Base-by-base conservation (phyloP, 495 filamentous ascomycete genomes). In the Aspergillus cavernicola region DNA sequence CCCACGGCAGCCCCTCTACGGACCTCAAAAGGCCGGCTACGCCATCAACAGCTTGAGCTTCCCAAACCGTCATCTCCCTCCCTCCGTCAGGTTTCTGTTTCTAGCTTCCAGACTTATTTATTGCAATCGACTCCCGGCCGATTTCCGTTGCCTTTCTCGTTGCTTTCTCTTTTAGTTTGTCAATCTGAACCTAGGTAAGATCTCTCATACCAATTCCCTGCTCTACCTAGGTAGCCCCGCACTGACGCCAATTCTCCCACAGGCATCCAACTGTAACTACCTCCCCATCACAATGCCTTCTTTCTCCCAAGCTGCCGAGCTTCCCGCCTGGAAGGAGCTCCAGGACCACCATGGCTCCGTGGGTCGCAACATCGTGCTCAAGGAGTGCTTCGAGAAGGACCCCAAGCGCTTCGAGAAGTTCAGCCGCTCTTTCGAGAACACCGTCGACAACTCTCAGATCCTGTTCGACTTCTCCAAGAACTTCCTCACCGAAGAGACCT, bases 391-490 rank as follows among this genome's bases (percentile, higher is more conserved):
- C 76, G 77, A 86, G 67, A 83, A 89, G 65, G 92, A 98, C 68
- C 86, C 90, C 33, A 60, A 84, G 64, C 90, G 95, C 57, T 97
- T 97, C 79, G 66, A 88, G 64, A 95, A 92, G 76, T 88, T 96
- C 74, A 87, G 84, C 68, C 87, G 84, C 63, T 87, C 78, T 61
- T 95, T 98, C 76, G 69, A 80, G 39, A 95, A 96, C 70, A 76
- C 80, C 29, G 84, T 83, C 24, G 88, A 91, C 67, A 80, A 81
- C 62, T 77, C 80, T 31, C 89, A 97, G 55, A 92, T 90, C 66
- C 81, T 97, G 31, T 98, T 97, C 69, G 93, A 98, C 73, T 98
- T 96, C 80, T 92, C 87, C 75, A 98, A 98, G 84, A 98, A 98
- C 80, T 90, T 97, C 71, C 71, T 98, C 52, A 96, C 85, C 54